Evolutionary conservation across 202 grass and related monocot species (phyloP).

Genomic region (Digitaria exilis): DNA sequence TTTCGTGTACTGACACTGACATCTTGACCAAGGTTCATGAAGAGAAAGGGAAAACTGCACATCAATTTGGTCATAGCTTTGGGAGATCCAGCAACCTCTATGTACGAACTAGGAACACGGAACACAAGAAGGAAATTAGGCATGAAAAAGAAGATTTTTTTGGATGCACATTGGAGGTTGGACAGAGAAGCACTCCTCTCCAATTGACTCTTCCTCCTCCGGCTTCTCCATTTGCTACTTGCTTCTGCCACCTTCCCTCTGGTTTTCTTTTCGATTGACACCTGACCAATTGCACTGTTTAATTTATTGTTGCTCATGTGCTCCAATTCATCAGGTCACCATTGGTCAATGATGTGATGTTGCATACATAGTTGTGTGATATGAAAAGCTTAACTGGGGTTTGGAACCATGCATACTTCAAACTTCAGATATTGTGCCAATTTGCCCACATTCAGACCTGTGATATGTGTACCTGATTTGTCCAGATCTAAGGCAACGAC

Average conservation of each 20-base stretch:
- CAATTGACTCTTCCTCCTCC: conserved; percentile 39
- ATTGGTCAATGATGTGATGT: conserved; percentile 7
- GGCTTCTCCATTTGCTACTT: neutral
- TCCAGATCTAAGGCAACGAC: neutral
- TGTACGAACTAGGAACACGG: neutral
- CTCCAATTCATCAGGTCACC: conserved; percentile 36
- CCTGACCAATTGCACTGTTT: neutral
- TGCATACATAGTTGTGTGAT: neutral
- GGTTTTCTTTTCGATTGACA: neutral
- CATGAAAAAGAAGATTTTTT: conserved; percentile 9
- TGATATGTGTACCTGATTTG: neutral
- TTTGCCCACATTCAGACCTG: conserved; percentile 14
- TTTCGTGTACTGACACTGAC: conserved; percentile 16
- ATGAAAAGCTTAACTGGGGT: neutral
- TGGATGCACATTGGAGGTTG: conserved; percentile 40
- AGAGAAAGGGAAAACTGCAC: neutral
- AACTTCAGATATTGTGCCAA: neutral
- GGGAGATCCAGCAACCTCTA: neutral
- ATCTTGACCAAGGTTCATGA: conserved; percentile 12
- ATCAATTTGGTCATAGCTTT: conserved; percentile 21
- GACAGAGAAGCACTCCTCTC: conserved; percentile 60
- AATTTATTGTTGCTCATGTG: conserved; percentile 11
- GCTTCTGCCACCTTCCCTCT: conserved; percentile 38
- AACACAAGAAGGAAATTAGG: conserved; percentile 10
- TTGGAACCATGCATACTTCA: neutral